Conservation (phyloP, 352 stramenopile genomes). For the Phytopythium kandeliae region DNA sequence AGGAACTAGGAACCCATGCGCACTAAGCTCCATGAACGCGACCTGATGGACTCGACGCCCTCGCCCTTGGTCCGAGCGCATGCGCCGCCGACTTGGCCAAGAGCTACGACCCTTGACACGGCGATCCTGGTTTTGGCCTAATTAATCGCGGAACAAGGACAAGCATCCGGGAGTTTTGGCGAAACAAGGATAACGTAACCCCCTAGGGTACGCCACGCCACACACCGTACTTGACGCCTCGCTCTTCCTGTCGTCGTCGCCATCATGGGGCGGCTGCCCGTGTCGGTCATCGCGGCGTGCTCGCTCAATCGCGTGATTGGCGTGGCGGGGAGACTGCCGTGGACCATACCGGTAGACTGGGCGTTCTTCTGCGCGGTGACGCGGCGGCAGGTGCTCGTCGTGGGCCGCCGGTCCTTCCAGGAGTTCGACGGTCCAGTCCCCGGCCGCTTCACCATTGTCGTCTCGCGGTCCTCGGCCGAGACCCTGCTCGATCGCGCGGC, state of each 20-base stretch:
- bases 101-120: too few relatives aligned
- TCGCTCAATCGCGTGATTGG: slow-evolving; percentile 70
- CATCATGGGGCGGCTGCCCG: slow-evolving; percentile 14
- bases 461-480: slow-evolving; percentile 19
- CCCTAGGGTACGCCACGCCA: too few relatives aligned
- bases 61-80: too few relatives aligned
- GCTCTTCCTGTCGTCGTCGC: too few relatives aligned
- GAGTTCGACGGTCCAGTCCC: slow-evolving; percentile 40
- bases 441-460: slow-evolving; percentile 55
- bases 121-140: too few relatives aligned
- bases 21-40: too few relatives aligned
- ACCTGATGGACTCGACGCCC: too few relatives aligned
- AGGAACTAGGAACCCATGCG: too few relatives aligned
- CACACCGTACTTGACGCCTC: too few relatives aligned
- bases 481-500: background rate
- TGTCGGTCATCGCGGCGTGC: slow-evolving; percentile 65
- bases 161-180: too few relatives aligned
- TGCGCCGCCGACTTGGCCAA: too few relatives aligned
- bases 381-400: slow-evolving; percentile 46
- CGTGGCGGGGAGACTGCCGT: slow-evolving; percentile 40
- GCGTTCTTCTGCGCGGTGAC: slow-evolving; percentile 59
- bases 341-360: slow-evolving; percentile 61
- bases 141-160: too few relatives aligned
- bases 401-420: slow-evolving; percentile 54
- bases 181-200: background rate